Base-by-base conservation (phyloP, 371 early-diverging fungal species). In the Apophysomyces sp. region DNA sequence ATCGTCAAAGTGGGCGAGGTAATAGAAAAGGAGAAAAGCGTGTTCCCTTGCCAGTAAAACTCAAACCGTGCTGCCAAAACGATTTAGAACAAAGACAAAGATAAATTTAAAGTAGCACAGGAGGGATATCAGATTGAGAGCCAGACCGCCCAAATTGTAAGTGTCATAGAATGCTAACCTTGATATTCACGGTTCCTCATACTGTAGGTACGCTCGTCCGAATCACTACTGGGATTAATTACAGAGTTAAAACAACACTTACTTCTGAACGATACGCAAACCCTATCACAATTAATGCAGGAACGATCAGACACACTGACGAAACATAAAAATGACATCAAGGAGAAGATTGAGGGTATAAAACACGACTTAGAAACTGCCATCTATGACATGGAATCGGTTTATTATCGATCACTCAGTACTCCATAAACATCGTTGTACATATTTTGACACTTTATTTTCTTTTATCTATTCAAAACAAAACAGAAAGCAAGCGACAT, bases 91-190 rank as follows among this genome's bases (percentile, higher is more conserved):
- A 72, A 80, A 65, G 80, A 84, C 18, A 91, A 91, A 68, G 89
- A 89, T 65, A 85, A 84, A 62, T 87, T 85, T 66, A 84, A 86
- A 62, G 78, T 89, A 0, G 85, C 88, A 18, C 88, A 91, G 63
- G 91, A 91, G 74, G 85, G 85, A 7, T 89, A 88, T 64, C 85
- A 86, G 44, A 84, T 89, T 55, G 85, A 87, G 56, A 86, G 86
- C 18, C 81, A 87, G 24, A 79, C 87, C n/a, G 84, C 89, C 16
- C 88, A 91, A 62, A 87, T 91, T 59, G 89, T 91, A 73, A 72
- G 76, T 2, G 24, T 55, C n/a, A 52, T n/a, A 52, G 4, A 18
- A 12, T n/a, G 8, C 7, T 55, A 12, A 13, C 4, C 30, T 34
- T 39, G 12, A 16, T 52, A 28, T 53, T 15, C 29, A 26, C 28